Base-by-base conservation (phyloP, 257 asterid genomes). In the Parsonsia alboflavescens region DNA sequence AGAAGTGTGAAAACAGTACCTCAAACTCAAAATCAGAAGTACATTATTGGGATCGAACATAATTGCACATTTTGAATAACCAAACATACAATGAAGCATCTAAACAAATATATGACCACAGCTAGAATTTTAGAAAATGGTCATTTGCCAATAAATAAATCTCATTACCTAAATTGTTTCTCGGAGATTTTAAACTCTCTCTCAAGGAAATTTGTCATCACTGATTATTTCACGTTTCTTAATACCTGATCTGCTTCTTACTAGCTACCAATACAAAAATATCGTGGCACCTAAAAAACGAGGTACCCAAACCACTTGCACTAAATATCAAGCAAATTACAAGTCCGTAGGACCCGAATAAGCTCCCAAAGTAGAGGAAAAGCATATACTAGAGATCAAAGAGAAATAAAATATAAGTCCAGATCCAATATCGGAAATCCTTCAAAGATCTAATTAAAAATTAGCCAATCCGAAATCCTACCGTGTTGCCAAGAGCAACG, bases 401-500 rank as follows among this genome's bases (percentile, higher is more conserved):
- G 7, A 50, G 59, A 53, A 65, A 11, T 30, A 2, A 41, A 41
- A 9, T 30, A 46, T 64, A 59, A 49, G 17, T 69, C 52, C 70
- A 74, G 82, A 74, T 74, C 75, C 69, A 63, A 80, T 44, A 41
- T 24, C 33, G 50, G 48, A 69, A 7, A 36, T 8, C 66, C 76
- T 48, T 54, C 19, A 80, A 77, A 30, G 74, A 75, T 76, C 82
- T 39, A 76, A 67, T 44, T 17, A 62, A 74, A 52, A 52, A 52
- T 4, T 52, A 41, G 64, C 4, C 10, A 57, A 26, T 46, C 39
- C 48, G 13, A 2, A 41, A 72, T 79, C 85, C 73, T 84, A 94
- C 99, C 76, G 93, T 92, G 87, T 85, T 92, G 22, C 99, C 99
- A 36, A 94, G 88, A 57, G 93, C 97, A 81, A 92, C 99, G 75